Conservation (phyloP, 1,284 basidiomycete genomes). For the Ganoderma resinaceum region DNA sequence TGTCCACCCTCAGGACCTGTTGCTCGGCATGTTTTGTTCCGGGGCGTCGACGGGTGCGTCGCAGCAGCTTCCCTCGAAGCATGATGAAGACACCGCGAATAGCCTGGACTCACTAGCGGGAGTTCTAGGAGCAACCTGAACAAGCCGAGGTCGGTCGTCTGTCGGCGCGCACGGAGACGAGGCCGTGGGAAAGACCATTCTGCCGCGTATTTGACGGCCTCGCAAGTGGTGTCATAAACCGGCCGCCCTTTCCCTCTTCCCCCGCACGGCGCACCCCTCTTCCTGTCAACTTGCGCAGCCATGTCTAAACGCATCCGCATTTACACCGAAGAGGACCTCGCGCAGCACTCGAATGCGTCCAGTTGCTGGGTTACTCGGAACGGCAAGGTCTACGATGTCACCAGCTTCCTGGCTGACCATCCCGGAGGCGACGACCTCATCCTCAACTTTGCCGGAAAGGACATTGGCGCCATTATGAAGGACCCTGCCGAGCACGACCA, state of each 20-base stretch:
- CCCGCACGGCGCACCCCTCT: constrained; percentile 17
- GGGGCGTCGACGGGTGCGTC: background rate
- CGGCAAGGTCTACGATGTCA: constrained; percentile 84
- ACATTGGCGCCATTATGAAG: constrained; percentile 85
- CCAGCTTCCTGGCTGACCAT: constrained; percentile 79
- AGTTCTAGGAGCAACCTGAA: constrained; percentile 20
- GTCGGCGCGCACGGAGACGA: constrained; percentile 13
- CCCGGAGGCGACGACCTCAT: constrained; percentile 89
- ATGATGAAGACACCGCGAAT: background rate
- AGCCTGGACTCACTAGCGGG: background rate
- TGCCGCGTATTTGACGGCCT: constrained; percentile 11
- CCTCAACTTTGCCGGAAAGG: constrained; percentile 83
- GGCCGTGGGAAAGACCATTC: constrained; percentile 22
- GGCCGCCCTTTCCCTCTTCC: constrained; percentile 19
- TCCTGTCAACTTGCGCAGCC: constrained; percentile 7
- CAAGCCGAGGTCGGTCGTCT: constrained; percentile 17
- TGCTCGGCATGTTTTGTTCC: background rate
- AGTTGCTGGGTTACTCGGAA: constrained; percentile 81
- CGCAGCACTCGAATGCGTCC: constrained; percentile 55
- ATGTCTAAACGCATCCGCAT: constrained; percentile 76
- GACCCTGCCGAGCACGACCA: constrained; percentile 91
- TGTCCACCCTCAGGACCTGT: background rate
- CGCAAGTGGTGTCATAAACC: constrained; percentile 23
- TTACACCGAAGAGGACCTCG: constrained; percentile 76
- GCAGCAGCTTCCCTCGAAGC: background rate